phyloP scores from a whole-genome alignment of 2,329 filamentous ascomycete genomes.

The Epichloe gansuensis region DNA sequence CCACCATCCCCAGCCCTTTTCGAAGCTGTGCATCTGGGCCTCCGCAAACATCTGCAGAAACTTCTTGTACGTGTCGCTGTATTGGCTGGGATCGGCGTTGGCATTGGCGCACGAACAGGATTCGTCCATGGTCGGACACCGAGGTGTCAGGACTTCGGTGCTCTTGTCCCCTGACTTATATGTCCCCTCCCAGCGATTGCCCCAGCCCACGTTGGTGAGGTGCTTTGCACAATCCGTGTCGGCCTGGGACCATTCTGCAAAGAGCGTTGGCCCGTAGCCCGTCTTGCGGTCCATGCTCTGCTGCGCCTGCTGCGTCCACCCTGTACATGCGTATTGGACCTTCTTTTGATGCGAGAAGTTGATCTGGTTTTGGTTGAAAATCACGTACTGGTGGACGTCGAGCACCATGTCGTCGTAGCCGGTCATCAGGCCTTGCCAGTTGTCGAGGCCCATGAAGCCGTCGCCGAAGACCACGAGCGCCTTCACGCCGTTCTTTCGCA shows the following conservation, averaged over 20 bases:
- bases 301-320: slow-evolving; percentile 71
- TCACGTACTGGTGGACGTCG: slow-evolving; percentile 98
- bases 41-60: slow-evolving; percentile 86
- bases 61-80: slow-evolving; percentile 64
- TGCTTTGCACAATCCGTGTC: slow-evolving; percentile 86
- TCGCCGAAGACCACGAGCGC: slow-evolving; percentile 77
- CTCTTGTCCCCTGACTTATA: slow-evolving; percentile 54
- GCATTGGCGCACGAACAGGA: slow-evolving; percentile 63
- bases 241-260: slow-evolving; percentile 95
- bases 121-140: slow-evolving; percentile 56
- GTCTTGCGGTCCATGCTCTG: slow-evolving; percentile 59
- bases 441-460: slow-evolving; percentile 80
- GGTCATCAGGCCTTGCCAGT: slow-evolving; percentile 79
- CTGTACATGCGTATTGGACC: slow-evolving; percentile 74
- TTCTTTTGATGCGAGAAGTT: slow-evolving; percentile 71
- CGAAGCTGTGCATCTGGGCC: slow-evolving; percentile 91
- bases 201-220: slow-evolving; percentile 81
- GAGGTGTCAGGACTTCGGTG: slow-evolving; percentile 53
- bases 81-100: slow-evolving; percentile 59
- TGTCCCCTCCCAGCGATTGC: slow-evolving; percentile 86
- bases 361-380: slow-evolving; percentile 88
- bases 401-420: slow-evolving; percentile 63
- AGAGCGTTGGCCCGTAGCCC: slow-evolving; percentile 86
- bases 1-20: slow-evolving; percentile 93
- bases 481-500: slow-evolving; percentile 65